A percentile compares a stretch with the other conserved stretches of the same genome.
phyloP scores from a whole-genome alignment of 139 green algal genomes.

The Raphidocelis subcapitata region DNA sequence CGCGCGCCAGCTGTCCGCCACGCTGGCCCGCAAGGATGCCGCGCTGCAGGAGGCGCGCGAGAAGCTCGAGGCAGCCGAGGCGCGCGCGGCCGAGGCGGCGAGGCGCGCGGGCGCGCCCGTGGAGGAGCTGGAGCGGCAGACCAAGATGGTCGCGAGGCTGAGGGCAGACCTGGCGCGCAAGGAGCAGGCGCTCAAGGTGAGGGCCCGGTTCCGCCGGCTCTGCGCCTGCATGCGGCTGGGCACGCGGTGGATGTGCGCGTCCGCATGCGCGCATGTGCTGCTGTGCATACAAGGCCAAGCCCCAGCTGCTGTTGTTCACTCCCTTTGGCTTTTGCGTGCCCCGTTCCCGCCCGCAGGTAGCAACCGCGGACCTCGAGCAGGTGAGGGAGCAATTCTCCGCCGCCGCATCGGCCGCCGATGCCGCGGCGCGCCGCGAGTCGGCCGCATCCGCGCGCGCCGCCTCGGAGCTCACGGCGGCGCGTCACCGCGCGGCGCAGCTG shows the following conservation, averaged over 20 bases:
- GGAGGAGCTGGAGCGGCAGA: constrained; percentile 28
- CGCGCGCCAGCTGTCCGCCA: constrained; percentile 31
- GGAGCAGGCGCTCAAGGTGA: constrained; percentile 14
- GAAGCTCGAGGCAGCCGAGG: constrained; percentile 25
- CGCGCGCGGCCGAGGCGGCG: background rate
- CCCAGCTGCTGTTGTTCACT: background rate
- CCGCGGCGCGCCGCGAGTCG: constrained; percentile 10
- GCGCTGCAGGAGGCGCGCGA: constrained; percentile 39
- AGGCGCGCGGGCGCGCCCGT: too few species aligned
- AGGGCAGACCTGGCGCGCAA: constrained; percentile 23
- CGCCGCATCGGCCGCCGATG: background rate
- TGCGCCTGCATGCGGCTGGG: background rate
- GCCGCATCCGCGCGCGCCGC: constrained; percentile 2
- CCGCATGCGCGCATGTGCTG: background rate
- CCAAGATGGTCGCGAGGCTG: constrained; percentile 9
- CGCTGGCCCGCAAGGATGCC: constrained; percentile 45
- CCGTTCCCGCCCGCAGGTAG: background rate
- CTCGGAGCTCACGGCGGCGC: background rate
- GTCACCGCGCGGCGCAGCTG: constrained; percentile 12
- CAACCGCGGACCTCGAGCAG: background rate
- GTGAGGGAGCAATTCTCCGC: background rate
- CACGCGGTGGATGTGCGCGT: background rate
- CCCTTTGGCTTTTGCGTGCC: background rate
- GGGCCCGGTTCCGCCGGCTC: too few species aligned
- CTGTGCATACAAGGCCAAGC: constrained; percentile 22